phyloP scores from a whole-genome alignment of 2,329 filamentous ascomycete genomes.

The Cladosporium phlei region DNA sequence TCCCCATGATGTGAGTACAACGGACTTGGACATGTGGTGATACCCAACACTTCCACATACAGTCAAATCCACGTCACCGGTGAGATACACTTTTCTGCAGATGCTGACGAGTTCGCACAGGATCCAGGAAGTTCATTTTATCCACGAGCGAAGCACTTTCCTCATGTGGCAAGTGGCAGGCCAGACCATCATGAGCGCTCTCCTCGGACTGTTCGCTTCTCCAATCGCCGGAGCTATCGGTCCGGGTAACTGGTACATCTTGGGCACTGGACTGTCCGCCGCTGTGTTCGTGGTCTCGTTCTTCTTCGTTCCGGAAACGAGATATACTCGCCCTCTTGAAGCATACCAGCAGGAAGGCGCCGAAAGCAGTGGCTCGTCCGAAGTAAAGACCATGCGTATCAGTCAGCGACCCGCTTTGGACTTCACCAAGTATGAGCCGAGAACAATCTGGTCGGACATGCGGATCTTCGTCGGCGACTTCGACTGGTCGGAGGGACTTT shows the following conservation, averaged over 20 bases:
- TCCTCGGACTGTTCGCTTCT: conserved; percentile 38
- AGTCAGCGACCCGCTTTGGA: conserved; percentile 31
- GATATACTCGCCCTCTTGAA: conserved; percentile 36
- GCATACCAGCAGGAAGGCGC: conserved; percentile 34
- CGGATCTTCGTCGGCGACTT: conserved; percentile 37
- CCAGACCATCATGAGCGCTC: conserved; percentile 37
- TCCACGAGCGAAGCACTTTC: conserved; percentile 40
- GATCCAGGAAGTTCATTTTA: conserved; percentile 40
- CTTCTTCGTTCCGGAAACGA: conserved; percentile 41
- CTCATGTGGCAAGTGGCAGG: conserved; percentile 41
- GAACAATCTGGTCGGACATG: conserved; percentile 37
- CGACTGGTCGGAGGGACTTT: conserved; percentile 35
- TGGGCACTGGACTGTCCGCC: conserved; percentile 36
- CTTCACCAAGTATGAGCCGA: conserved; percentile 33
- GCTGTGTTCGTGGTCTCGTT: conserved; percentile 34
- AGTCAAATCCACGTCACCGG: too few species aligned
- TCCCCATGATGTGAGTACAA: conserved; percentile 21
- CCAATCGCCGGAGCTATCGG: conserved; percentile 41
- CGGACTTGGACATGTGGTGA: too few species aligned
- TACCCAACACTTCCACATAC: too few species aligned
- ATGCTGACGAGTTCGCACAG: background rate
- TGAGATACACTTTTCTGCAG: too few species aligned
- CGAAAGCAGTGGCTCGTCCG: conserved; percentile 17
- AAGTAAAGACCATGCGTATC: conserved; percentile 16
- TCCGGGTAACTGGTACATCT: conserved; percentile 41